Evolutionary conservation across 2,329 filamentous ascomycete species (phyloP), one percentile per base, ranked within the genome.

Genomic region (Diaporthe sp.): DNA sequence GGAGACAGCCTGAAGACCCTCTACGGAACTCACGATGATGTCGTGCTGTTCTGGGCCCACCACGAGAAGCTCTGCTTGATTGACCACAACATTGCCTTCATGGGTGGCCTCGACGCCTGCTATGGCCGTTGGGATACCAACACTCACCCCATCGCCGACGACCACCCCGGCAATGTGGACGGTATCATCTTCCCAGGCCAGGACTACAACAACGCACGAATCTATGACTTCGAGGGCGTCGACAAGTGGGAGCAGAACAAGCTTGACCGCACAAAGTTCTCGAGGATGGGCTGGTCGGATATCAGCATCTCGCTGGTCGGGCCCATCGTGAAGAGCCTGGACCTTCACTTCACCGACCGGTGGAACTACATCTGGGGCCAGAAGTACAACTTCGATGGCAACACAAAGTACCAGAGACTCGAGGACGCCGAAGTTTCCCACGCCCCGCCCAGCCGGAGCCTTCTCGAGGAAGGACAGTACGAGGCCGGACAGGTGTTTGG

Each of bases 271-370:
- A 93, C 92, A 15, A 91, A 92, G 80, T 94, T 89, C 83, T 95
- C 94, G 3, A 91, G 96, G 76, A 98, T 98, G 95, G 95, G 95
- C 28, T 98, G 96, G 96, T 95, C 94, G 19, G 96, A 98, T 83
- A 90, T 98, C 75, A 92, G 94, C 15, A 87, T 98, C 74, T 95
- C 92, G 79, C 83, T 98, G 75, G 89, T 89, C 19, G 95, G 95
- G 0, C 92, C 92, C 0, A 93, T 95, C 13, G 92, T 96, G 0
- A 88, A 93, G 77, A 95, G 94, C 82, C 87, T 98, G 44, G 88
- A 92, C 44, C 89, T 90, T 7, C 95, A 98, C 82, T 98, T 98
- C 80, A 89, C 92, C 2, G 93, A 98, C 81, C 88, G 95, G 79
- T 98, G 96, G 95, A 98, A 98, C 85, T 97, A 94, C 82, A 96